phyloP scores from a whole-genome alignment of 345 rosid genomes.

The Corchorus capsularis region DNA sequence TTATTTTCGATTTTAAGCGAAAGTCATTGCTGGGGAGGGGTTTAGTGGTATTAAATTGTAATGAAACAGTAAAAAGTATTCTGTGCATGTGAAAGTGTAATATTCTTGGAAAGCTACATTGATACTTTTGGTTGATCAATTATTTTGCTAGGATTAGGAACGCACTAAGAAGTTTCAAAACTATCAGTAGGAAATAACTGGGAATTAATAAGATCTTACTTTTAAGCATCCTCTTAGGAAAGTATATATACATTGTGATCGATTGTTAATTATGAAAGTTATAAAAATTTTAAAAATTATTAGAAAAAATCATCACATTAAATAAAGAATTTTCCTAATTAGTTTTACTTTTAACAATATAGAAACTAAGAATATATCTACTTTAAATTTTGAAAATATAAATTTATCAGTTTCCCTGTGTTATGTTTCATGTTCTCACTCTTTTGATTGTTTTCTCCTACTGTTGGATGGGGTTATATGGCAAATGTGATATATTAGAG shows the following conservation, averaged over 20 bases:
- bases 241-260: not conserved
- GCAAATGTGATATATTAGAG: not conserved
- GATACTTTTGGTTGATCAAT: not conserved
- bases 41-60: not conserved
- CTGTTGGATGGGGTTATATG: constrained; percentile 7
- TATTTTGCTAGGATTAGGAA: not conserved
- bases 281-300: not conserved
- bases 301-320: not conserved
- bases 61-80: not conserved
- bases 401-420: not conserved
- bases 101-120: not conserved
- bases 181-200: not conserved
- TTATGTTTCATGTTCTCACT: not conserved
- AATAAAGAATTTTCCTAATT: not conserved
- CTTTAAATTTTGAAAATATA: not conserved
- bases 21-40: not conserved
- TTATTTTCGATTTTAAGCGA: not conserved
- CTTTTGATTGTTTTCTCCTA: constrained; percentile 3
- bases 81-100: not conserved
- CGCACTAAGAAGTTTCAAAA: not conserved
- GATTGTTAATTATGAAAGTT: not conserved
- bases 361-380: not conserved
- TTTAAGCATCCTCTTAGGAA: not conserved
- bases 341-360: not conserved
- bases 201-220: not conserved